Conservation (phyloP, 2,329 filamentous ascomycete genomes). For the Myriangium duriaei region DNA sequence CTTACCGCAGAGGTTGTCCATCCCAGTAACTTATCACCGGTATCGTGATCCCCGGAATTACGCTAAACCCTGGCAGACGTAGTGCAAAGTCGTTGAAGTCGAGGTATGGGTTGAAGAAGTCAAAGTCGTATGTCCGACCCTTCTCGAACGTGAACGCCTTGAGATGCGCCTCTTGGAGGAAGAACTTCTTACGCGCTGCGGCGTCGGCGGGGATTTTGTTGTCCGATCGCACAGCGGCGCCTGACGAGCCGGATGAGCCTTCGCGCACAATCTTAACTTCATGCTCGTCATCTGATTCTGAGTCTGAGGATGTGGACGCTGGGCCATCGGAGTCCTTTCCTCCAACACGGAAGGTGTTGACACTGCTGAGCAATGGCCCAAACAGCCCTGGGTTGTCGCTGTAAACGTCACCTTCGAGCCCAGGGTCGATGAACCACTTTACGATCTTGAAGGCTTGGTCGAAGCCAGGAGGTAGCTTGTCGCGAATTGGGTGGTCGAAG, state of each 20-base stretch:
- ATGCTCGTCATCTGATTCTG: conserved; percentile 43
- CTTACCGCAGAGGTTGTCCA: conserved; percentile 62
- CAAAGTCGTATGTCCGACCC: conserved; percentile 48
- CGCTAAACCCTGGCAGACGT: conserved; percentile 47
- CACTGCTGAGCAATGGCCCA: conserved; percentile 65
- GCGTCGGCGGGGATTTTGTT: conserved; percentile 28
- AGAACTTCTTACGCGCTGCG: conserved; percentile 45
- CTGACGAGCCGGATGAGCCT: conserved; percentile 33
- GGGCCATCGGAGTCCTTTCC: conserved; percentile 25
- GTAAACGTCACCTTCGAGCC: conserved; percentile 79
- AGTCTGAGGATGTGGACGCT: conserved; percentile 21
- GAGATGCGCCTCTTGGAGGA: conserved; percentile 43
- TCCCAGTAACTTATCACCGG: conserved; percentile 71
- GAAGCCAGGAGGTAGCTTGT: conserved; percentile 77
- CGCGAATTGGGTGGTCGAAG: conserved; percentile 81
- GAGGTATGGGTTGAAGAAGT: conserved; percentile 87
- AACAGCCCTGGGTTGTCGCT: conserved; percentile 79
- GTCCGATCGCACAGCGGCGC: conserved; percentile 28
- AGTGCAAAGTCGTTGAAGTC: conserved; percentile 73
- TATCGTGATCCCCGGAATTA: conserved; percentile 51
- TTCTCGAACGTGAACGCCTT: conserved; percentile 49
- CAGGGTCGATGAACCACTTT: conserved; percentile 83
- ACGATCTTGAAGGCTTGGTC: conserved; percentile 73
- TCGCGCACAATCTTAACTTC: conserved; percentile 47
- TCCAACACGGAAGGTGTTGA: conserved; percentile 65